Evolutionary conservation across 2,329 filamentous ascomycete species (phyloP).

Genomic region (Cladophialophora psammophila): DNA sequence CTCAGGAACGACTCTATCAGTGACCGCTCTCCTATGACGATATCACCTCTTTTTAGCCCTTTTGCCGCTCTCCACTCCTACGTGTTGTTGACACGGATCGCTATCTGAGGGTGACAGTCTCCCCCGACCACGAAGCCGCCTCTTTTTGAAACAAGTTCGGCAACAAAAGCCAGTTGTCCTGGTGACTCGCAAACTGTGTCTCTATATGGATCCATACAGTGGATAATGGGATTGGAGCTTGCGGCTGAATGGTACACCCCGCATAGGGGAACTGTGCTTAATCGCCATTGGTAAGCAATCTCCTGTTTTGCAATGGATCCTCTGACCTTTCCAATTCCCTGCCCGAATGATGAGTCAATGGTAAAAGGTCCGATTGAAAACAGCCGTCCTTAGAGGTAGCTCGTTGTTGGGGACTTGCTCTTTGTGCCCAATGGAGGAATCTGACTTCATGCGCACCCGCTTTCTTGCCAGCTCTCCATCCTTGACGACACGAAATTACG

Average conservation of each 20-base stretch:
- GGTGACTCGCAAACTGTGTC: neutral
- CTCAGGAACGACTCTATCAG: neutral
- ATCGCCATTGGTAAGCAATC: slow-evolving; percentile 8
- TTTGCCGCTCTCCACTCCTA: neutral
- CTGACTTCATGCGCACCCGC: slow-evolving; percentile 21
- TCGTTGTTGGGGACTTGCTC: slow-evolving; percentile 10
- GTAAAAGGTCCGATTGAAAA: slow-evolving; percentile 42
- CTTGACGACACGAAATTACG: slow-evolving; percentile 23
- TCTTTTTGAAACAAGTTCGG: neutral
- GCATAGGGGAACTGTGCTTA: neutral
- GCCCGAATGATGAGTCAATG: slow-evolving; percentile 39
- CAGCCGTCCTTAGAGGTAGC: slow-evolving; percentile 22
- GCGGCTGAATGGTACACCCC: neutral
- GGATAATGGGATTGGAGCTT: slow-evolving; percentile 3
- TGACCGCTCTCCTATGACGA: neutral
- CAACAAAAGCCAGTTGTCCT: neutral
- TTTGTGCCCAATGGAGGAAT: neutral
- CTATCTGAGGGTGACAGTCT: neutral
- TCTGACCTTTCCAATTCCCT: slow-evolving; percentile 16
- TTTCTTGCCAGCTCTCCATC: slow-evolving; percentile 8
- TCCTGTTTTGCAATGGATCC: slow-evolving; percentile 1
- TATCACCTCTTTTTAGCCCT: neutral
- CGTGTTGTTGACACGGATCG: neutral
- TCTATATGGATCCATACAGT: neutral
- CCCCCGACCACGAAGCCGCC: neutral